Conservation (phyloP, 352 stramenopile species). For the Salisapilia sapeloensis region DNA sequence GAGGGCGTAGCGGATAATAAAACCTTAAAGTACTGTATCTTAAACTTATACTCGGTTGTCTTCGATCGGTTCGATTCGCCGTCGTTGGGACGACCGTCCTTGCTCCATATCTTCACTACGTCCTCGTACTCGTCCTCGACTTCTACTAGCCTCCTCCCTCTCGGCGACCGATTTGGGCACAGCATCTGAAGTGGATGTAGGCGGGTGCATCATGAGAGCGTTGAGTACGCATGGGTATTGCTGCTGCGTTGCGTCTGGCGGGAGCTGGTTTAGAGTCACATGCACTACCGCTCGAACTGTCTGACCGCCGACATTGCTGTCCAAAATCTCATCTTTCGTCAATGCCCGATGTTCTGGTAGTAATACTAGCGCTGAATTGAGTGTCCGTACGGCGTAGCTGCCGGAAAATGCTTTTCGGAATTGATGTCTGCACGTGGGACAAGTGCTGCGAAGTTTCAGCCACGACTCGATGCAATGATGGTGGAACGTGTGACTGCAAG, state of each 20-base stretch:
- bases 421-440: slow-evolving; percentile 89
- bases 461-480: slow-evolving; percentile 85
- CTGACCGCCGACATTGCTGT: slow-evolving; percentile 26
- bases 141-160: slow-evolving; percentile 37
- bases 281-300: slow-evolving; percentile 59
- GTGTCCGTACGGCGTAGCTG: slow-evolving; percentile 58
- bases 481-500: slow-evolving; percentile 90
- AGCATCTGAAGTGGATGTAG: too few relatives aligned
- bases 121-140: slow-evolving; percentile 18
- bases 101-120: too few relatives aligned
- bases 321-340: slow-evolving; percentile 37
- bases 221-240: slow-evolving; percentile 71
- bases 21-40: too few relatives aligned
- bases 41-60: too few relatives aligned
- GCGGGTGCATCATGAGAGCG: slow-evolving; percentile 65
- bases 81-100: neutral
- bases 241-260: slow-evolving; percentile 24
- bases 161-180: neutral
- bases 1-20: too few relatives aligned
- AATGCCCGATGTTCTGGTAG: slow-evolving; percentile 37
- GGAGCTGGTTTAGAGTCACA: slow-evolving; percentile 60
- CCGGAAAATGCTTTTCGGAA: slow-evolving; percentile 69
- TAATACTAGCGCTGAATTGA: slow-evolving; percentile 63
- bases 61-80: neutral
- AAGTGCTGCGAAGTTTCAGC: slow-evolving; percentile 85